phyloP scores from a whole-genome alignment of 108 stramenopile genomes.

The Conticribra weissflogii region DNA sequence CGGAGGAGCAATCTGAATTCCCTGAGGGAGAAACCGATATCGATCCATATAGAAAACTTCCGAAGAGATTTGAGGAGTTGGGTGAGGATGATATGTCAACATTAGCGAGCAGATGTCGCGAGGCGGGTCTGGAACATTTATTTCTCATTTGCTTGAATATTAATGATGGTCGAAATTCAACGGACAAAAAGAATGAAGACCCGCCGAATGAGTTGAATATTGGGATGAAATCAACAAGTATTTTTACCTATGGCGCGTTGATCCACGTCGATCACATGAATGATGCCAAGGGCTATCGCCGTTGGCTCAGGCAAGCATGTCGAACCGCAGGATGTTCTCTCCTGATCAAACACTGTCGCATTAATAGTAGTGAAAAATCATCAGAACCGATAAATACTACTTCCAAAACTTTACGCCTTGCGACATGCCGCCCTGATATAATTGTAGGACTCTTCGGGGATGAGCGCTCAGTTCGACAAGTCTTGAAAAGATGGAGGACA shows the following conservation, averaged over 20 bases:
- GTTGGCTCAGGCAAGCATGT: conserved; percentile 68
- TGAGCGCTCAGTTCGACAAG: conserved; percentile 27
- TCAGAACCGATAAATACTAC: neutral
- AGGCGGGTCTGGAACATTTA: conserved; percentile 68
- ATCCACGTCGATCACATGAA: conserved; percentile 86
- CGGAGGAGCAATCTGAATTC: conserved; percentile 59
- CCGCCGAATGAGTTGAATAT: conserved; percentile 1
- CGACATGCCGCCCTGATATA: conserved; percentile 47
- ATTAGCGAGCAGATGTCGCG: conserved; percentile 61
- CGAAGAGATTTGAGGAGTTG: conserved; percentile 34
- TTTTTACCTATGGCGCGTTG: conserved; percentile 54
- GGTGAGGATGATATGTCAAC: conserved; percentile 76
- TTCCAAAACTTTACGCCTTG: neutral
- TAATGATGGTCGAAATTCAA: conserved; percentile 29
- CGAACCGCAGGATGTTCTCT: conserved; percentile 29
- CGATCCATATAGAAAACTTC: conserved; percentile 24
- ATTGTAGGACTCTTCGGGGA: conserved; percentile 59
- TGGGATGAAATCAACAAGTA: neutral
- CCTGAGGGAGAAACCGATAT: neutral
- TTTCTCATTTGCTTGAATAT: conserved; percentile 77
- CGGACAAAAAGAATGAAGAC: conserved; percentile 7
- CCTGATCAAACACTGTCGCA: conserved; percentile 38
- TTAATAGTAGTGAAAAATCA: neutral
- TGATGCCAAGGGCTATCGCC: conserved; percentile 67
- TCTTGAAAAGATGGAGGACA: conserved; percentile 79